Conservation (phyloP, 345 rosid species). For the Carallia brachiata region DNA sequence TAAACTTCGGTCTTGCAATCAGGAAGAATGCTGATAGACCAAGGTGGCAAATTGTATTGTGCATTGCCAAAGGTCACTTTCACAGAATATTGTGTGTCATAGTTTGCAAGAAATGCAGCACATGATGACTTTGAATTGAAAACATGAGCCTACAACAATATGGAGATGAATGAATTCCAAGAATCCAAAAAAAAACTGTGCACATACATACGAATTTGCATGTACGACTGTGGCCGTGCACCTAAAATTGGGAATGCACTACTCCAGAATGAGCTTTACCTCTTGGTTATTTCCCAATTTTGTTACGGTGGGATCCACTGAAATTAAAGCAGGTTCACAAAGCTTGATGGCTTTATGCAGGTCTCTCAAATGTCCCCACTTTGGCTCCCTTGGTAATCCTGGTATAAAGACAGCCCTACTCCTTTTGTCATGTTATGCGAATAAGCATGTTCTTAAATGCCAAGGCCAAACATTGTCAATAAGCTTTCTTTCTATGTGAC, state of each 20-base stretch:
- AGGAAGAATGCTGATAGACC: constrained; percentile 53
- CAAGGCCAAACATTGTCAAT: neutral
- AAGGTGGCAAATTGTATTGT: constrained; percentile 42
- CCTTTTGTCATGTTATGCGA: neutral
- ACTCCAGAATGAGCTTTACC: constrained; percentile 18
- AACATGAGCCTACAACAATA: constrained; percentile 37
- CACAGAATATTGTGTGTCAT: constrained; percentile 33
- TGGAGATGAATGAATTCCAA: neutral
- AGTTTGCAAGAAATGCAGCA: constrained; percentile 48
- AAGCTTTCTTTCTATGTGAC: neutral
- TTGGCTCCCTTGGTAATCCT: constrained; percentile 45
- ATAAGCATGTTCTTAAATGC: neutral
- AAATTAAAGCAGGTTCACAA: constrained; percentile 43
- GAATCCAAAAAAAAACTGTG: neutral
- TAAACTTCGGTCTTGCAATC: constrained; percentile 40
- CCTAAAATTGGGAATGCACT: neutral
- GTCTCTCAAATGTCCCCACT: constrained; percentile 47
- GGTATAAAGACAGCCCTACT: constrained; percentile 9
- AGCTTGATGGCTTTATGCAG: constrained; percentile 48
- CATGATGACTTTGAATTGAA: constrained; percentile 32
- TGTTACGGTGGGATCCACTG: constrained; percentile 40
- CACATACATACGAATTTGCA: neutral
- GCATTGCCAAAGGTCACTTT: constrained; percentile 33
- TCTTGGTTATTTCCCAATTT: constrained; percentile 37
- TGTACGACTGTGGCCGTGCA: neutral